Evolutionary conservation across 495 filamentous ascomycete genomes (phyloP).

Genomic region (Hyaloscypha hepaticicola): DNA sequence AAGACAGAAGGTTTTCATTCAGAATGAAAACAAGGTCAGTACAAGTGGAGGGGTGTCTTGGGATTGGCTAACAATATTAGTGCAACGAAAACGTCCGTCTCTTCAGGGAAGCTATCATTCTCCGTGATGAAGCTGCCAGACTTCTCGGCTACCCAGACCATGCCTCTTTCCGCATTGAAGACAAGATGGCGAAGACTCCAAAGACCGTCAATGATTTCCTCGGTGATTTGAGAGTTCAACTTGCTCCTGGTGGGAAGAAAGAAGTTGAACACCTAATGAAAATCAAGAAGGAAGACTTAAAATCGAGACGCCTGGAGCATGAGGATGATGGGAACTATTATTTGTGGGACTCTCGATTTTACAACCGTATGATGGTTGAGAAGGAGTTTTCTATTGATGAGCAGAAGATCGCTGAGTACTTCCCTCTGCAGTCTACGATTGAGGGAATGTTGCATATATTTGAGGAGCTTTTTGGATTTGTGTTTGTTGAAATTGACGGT

Average conservation of each 20-base stretch:
- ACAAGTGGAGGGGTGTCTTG: neutral
- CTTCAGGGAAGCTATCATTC: slow-evolving; percentile 81
- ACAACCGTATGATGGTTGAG: slow-evolving; percentile 90
- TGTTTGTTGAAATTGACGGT: slow-evolving; percentile 75
- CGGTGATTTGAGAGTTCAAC: slow-evolving; percentile 69
- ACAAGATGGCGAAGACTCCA: slow-evolving; percentile 96
- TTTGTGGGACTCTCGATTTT: slow-evolving; percentile 80
- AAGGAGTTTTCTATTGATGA: slow-evolving; percentile 87
- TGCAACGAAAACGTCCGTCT: slow-evolving; percentile 82
- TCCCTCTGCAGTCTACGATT: slow-evolving; percentile 82
- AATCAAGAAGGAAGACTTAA: slow-evolving; percentile 77
- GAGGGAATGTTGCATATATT: slow-evolving; percentile 92
- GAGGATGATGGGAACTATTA: slow-evolving; percentile 54
- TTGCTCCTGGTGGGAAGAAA: slow-evolving; percentile 73
- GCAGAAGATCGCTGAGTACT: slow-evolving; percentile 88
- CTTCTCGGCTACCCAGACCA: slow-evolving; percentile 90
- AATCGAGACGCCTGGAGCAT: slow-evolving; percentile 51
- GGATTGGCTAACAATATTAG: slow-evolving; percentile 23
- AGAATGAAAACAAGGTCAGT: slow-evolving; percentile 57
- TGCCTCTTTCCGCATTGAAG: slow-evolving; percentile 86
- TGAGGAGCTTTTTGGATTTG: slow-evolving; percentile 87
- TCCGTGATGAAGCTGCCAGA: slow-evolving; percentile 91
- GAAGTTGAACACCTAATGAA: slow-evolving; percentile 71
- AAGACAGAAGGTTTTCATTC: slow-evolving; percentile 54
- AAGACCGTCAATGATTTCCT: slow-evolving; percentile 85